Conservation (phyloP, 345 rosid genomes). For the Eucalyptus decipiens region DNA sequence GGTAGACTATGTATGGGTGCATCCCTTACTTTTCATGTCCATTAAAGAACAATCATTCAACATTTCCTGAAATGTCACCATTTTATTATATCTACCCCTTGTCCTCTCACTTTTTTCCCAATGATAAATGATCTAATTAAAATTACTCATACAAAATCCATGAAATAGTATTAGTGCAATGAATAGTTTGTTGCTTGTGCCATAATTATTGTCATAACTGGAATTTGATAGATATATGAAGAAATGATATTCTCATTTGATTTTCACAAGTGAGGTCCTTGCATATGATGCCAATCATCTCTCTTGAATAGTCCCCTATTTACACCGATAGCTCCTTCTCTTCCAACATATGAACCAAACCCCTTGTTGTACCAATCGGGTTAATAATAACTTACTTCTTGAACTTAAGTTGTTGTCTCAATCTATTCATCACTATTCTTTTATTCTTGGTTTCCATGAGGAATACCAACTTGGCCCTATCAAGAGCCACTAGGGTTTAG, state of each 20-base stretch:
- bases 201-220: accelerated
- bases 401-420: background rate
- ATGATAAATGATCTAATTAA: no score
- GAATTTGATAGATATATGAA: no score
- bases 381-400: background rate
- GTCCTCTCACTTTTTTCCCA: background rate
- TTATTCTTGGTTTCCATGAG: background rate
- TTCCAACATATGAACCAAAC: background rate
- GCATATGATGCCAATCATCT: background rate
- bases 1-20: background rate
- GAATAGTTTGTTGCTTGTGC: background rate
- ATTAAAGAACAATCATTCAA: no score
- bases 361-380: background rate
- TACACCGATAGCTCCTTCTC: background rate
- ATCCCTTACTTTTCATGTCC: background rate
- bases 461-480: background rate
- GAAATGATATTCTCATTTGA: background rate
- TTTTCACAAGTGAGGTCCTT: background rate
- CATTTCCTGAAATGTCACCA: background rate
- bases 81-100: background rate
- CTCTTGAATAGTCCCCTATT: background rate
- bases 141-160: no score
- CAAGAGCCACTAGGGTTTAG: background rate
- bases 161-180: no score
- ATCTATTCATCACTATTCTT: background rate